Conservation (phyloP, 2,329 filamentous ascomycete genomes). For the Venturia asperata region DNA sequence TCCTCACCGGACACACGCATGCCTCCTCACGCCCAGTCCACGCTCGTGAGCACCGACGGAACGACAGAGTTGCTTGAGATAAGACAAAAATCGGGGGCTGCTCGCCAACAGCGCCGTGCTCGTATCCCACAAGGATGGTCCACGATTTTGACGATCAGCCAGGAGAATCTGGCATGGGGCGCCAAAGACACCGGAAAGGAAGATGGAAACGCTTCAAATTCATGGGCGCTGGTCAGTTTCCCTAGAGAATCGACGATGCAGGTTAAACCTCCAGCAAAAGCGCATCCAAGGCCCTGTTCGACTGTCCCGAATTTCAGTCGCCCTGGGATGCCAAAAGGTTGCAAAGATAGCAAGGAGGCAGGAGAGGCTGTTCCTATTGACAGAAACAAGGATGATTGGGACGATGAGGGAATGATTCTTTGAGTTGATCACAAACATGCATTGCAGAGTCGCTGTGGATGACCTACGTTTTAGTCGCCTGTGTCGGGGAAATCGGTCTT, state of each 20-base stretch:
- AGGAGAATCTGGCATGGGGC: too few relatives aligned
- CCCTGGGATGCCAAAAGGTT: not conserved
- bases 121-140: not conserved
- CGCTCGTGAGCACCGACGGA: not conserved
- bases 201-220: too few relatives aligned
- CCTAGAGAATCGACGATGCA: too few relatives aligned
- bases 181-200: too few relatives aligned
- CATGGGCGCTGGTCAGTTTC: too few relatives aligned
- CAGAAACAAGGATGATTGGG: not conserved
- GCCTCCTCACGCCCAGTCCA: not conserved
- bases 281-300: not conserved
- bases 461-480: not conserved
- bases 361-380: not conserved
- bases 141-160: too few relatives aligned
- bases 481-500: not conserved
- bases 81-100: not conserved
- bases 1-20: not conserved
- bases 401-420: not conserved
- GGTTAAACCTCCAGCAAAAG: too few relatives aligned
- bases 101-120: not conserved
- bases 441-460: not conserved
- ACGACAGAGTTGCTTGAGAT: too few relatives aligned
- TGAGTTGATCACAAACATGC: not conserved
- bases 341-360: not conserved
- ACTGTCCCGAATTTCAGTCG: not conserved